These are phyloP conservation scores for Pseudozyma sp. DNA, from an alignment of 1,284 basidiomycete genomes.

Conservation along the genomic window DNA sequence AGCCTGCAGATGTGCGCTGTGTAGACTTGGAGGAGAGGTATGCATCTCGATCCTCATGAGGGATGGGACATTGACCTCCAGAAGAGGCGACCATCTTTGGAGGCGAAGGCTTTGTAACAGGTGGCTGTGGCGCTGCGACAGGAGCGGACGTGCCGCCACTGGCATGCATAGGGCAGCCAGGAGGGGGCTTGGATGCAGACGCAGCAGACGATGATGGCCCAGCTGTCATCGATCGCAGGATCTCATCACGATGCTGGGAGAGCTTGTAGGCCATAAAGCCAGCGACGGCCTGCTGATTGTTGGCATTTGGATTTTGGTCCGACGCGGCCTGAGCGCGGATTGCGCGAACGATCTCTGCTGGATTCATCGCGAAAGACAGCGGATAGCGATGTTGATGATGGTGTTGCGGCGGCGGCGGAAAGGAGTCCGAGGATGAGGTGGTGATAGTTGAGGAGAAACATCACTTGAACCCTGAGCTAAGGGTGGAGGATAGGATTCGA, in stretches of 20 bases:
- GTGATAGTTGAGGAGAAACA: background rate
- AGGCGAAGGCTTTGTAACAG: conserved; percentile 16
- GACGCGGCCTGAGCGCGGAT: conserved; percentile 42
- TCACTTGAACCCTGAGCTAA: background rate
- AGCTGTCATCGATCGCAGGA: conserved; percentile 26
- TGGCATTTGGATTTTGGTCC: conserved; percentile 13
- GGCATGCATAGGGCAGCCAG: conserved; percentile 60
- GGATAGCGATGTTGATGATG: too few relatives aligned
- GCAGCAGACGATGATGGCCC: conserved; percentile 13
- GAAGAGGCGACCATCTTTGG: conserved; percentile 42
- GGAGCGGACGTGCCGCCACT: conserved; percentile 13
- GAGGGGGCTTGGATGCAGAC: conserved; percentile 31
- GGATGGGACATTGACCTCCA: conserved; percentile 48
- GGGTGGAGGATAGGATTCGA: conserved; percentile 37
- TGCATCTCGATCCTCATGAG: conserved; percentile 47
- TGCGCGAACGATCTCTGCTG: conserved; percentile 41
- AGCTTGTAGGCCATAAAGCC: conserved; percentile 54
- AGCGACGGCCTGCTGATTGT: conserved; percentile 57
- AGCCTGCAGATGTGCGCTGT: conserved; percentile 4
- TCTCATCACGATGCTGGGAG: conserved; percentile 37
- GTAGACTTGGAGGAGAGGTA: conserved; percentile 38
- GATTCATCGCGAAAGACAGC: conserved; percentile 19
- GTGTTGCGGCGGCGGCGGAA: background rate
- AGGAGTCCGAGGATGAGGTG: background rate
- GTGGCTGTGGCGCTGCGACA: background rate